These are phyloP conservation scores for Scheffersomyces quercinus DNA, from an alignment of 1,139 yeast species.

Conservation along the genomic window DNA sequence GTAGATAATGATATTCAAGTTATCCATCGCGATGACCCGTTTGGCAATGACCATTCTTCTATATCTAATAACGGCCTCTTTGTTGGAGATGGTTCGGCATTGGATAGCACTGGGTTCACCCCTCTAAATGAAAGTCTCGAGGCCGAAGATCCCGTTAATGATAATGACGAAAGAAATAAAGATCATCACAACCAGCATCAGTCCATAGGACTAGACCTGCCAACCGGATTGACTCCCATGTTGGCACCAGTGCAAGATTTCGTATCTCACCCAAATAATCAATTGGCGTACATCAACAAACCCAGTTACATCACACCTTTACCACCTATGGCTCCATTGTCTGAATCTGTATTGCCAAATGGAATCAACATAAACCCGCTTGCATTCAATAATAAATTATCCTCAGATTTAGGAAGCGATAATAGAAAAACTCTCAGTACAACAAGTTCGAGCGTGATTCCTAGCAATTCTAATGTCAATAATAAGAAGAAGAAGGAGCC, in stretches of 20 bases:
- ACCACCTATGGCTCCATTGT: conserved; percentile 37
- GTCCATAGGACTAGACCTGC: conserved; percentile 7
- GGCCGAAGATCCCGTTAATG: conserved; percentile 2
- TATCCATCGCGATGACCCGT: conserved; percentile 26
- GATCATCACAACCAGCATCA: background rate
- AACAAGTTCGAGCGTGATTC: background rate
- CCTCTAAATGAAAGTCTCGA: background rate
- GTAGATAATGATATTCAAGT: conserved; percentile 36
- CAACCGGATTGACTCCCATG: conserved; percentile 12
- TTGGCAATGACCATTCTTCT: conserved; percentile 6
- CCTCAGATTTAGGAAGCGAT: background rate
- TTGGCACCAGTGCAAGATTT: conserved; percentile 5
- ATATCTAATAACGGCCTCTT: conserved; percentile 9
- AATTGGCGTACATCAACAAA: conserved; percentile 13
- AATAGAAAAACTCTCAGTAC: background rate
- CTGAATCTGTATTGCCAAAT: conserved; percentile 36
- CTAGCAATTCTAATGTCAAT: conserved; percentile 2
- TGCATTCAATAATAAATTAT: conserved; percentile 6
- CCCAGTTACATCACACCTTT: conserved; percentile 18
- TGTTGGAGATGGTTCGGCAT: conserved; percentile 9
- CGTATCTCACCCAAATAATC: conserved; percentile 13
- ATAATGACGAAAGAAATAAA: background rate
- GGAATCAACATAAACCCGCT: conserved; percentile 16
- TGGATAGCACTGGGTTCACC: conserved; percentile 2
- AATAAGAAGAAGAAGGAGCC: conserved; percentile 31